Evolutionary conservation across 805 yeast genomes (phyloP).

Genomic region (Wickerhamomyces alni): DNA sequence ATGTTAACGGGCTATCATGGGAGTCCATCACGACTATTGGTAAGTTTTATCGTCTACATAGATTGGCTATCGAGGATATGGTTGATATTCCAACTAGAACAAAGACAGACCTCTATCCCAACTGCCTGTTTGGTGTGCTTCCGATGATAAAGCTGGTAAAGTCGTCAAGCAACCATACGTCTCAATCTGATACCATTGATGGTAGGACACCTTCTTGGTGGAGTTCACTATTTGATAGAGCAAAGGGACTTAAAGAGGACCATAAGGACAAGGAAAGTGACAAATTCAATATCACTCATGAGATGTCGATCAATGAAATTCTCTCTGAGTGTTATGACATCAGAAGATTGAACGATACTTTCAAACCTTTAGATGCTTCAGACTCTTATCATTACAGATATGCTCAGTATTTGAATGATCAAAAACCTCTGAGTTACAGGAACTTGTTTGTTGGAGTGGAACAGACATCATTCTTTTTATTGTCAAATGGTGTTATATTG

Average conservation of each 20-base stretch:
- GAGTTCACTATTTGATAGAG: too few relatives aligned
- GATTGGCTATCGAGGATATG: constrained; percentile 56
- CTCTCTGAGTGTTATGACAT: constrained; percentile 20
- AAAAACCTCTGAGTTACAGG: constrained; percentile 38
- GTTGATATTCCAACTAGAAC: constrained; percentile 58
- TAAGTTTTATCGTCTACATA: constrained; percentile 39
- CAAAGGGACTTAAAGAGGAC: too few relatives aligned
- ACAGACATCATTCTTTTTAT: constrained; percentile 46
- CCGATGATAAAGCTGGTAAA: constrained; percentile 44
- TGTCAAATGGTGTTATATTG: constrained; percentile 39
- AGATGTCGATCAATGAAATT: constrained; percentile 11
- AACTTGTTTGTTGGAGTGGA: constrained; percentile 45
- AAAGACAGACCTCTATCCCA: constrained; percentile 46
- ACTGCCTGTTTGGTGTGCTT: constrained; percentile 46
- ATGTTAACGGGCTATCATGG: constrained; percentile 57
- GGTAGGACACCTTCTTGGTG: too few relatives aligned
- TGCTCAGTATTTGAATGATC: constrained; percentile 28
- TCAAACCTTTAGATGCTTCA: constrained; percentile 16
- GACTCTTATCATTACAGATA: constrained; percentile 9
- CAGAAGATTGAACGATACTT: constrained; percentile 29
- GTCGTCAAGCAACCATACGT: constrained; percentile 4
- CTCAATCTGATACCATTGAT: too few relatives aligned
- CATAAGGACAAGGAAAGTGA: background rate
- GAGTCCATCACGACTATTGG: constrained; percentile 47
- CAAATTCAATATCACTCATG: background rate